Percentiles rank a stretch among this genome's conserved stretches.
phyloP scores from a whole-genome alignment of 208 protist genomes.

The Leishmania turanica region DNA sequence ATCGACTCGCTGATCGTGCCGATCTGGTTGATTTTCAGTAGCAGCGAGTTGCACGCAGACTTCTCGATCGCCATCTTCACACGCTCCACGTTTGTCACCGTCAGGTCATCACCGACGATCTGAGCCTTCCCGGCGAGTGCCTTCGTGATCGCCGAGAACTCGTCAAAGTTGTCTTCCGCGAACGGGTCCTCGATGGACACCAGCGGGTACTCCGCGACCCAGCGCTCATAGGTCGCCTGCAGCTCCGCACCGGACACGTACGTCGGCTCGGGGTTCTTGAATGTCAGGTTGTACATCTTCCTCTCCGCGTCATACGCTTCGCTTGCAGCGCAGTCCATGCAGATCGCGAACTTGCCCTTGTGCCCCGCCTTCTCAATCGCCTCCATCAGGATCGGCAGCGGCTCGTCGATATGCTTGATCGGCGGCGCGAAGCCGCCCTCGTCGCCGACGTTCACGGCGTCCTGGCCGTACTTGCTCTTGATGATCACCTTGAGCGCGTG shows the following conservation, averaged over 20 bases:
- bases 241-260: conserved; percentile 83
- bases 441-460: conserved; percentile 96
- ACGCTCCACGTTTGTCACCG: conserved; percentile 97
- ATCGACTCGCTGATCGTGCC: conserved; percentile 98
- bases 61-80: conserved; percentile 93
- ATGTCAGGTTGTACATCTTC: conserved; percentile 97
- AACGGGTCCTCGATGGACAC: conserved; percentile 99
- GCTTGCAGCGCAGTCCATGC: conserved; percentile 98
- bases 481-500: conserved; percentile 97
- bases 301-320: conserved; percentile 97
- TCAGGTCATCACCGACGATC: conserved; percentile 99
- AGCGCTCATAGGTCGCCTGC: conserved; percentile 92
- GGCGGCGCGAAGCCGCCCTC: conserved; percentile 99
- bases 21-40: conserved; percentile 99
- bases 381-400: conserved; percentile 95
- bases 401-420: conserved; percentile 96
- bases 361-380: conserved; percentile 97
- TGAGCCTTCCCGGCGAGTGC: conserved; percentile 81
- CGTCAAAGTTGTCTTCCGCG: conserved; percentile 98
- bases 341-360: conserved; percentile 96
- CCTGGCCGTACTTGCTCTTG: conserved; percentile 96
- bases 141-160: conserved; percentile 87
- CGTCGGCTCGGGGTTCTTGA: conserved; percentile 93
- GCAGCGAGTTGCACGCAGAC: conserved; percentile 96
- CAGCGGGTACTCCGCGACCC: conserved; percentile 94